A percentile compares a stretch with the other conserved stretches of the same genome.
phyloP scores from a whole-genome alignment of 495 filamentous ascomycete genomes.

The Neurospora tetrasperma region DNA sequence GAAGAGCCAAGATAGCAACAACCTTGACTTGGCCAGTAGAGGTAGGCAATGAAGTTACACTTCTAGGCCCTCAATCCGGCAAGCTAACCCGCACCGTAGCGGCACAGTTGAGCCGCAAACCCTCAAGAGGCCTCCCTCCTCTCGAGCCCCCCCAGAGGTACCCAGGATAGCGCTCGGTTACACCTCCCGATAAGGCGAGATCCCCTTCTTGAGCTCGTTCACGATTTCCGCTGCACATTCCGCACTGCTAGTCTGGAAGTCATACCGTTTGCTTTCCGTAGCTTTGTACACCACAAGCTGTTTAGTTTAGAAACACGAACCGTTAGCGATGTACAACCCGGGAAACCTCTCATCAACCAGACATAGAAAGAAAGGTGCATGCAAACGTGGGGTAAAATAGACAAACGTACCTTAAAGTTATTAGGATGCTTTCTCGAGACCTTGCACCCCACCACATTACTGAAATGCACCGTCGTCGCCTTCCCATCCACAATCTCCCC shows the following conservation, averaged over 20 bases:
- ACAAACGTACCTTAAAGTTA: slow-evolving; percentile 64
- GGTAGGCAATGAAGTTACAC: neutral
- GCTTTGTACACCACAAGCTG: slow-evolving; percentile 69
- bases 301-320: neutral
- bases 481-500: slow-evolving; percentile 49
- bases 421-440: slow-evolving; percentile 83
- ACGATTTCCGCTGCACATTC: slow-evolving; percentile 86
- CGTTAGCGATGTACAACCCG: neutral
- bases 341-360: neutral
- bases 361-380: neutral
- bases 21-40: neutral
- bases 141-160: neutral
- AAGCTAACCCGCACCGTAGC: neutral
- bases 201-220: slow-evolving; percentile 68
- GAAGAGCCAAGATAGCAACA: neutral
- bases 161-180: slow-evolving; percentile 3
- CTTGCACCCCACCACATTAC: slow-evolving; percentile 86
- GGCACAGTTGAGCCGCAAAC: neutral
- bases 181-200: slow-evolving; percentile 41
- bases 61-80: neutral
- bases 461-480: slow-evolving; percentile 84
- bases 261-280: slow-evolving; percentile 87
- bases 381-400: neutral
- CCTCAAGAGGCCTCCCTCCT: neutral
- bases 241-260: slow-evolving; percentile 78